phyloP scores from a whole-genome alignment of 306 rosid species.

The Cicer bijugum region DNA sequence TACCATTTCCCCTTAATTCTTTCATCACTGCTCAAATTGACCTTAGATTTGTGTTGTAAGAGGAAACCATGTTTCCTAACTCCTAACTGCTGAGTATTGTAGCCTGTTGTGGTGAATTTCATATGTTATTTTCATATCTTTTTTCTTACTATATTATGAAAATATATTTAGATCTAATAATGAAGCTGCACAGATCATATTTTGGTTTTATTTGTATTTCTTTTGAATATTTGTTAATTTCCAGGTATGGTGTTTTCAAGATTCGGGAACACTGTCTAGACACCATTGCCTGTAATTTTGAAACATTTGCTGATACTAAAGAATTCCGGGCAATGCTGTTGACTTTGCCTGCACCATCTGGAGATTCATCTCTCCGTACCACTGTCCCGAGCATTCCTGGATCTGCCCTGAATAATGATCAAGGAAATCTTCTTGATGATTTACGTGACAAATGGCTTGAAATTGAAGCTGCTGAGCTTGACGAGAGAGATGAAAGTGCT shows the following conservation, averaged over 20 bases:
- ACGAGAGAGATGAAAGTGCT: conserved; percentile 93
- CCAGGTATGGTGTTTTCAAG: conserved; percentile 86
- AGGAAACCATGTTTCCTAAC: conserved; percentile 19
- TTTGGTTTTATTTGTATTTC: conserved; percentile 26
- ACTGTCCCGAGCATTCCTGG: conserved; percentile 94
- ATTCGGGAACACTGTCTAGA: conserved; percentile 89
- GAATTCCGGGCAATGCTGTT: conserved; percentile 84
- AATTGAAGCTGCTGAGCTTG: conserved; percentile 96
- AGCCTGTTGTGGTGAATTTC: conserved; percentile 28
- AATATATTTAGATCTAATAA: conserved; percentile 2
- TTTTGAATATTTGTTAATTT: conserved; percentile 39
- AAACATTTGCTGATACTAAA: conserved; percentile 75
- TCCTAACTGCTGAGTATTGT: conserved; percentile 2
- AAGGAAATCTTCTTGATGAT: conserved; percentile 88
- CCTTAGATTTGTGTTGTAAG: conserved; percentile 2
- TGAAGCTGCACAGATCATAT: conserved; percentile 12
- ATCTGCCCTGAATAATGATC: conserved; percentile 68
- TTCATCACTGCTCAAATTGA: conserved; percentile 20
- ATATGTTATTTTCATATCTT: not conserved
- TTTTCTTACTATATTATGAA: conserved; percentile 20
- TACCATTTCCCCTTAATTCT: conserved; percentile 14
- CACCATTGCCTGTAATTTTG: conserved; percentile 81
- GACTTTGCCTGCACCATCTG: conserved; percentile 93
- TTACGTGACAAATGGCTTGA: conserved; percentile 96
- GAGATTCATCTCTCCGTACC: conserved; percentile 89